Evolutionary conservation across 2,329 filamentous ascomycete species (phyloP), one percentile per base, ranked within the genome.

Genomic region (Fusarium sp.): DNA sequence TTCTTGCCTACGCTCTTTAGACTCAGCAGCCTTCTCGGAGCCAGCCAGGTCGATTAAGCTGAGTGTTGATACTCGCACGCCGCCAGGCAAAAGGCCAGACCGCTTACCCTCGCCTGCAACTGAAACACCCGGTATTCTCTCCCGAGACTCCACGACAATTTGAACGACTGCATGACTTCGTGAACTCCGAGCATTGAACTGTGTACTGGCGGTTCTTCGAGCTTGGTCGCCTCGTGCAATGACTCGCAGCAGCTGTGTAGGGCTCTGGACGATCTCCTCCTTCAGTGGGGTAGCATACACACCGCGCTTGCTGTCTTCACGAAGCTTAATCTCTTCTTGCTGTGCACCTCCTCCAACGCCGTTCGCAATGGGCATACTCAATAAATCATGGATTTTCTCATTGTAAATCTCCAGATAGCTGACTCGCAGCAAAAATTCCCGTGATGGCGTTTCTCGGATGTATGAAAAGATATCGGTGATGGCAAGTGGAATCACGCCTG

Each of bases 341-440:
- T 86, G 84, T 15, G 81, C 85, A 18, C 84, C 85, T 24, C 86
- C 85, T 26, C 89, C 91, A 24, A 87, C 80, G 10, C 87, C 90
- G 45, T 83, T 85, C 18, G 87, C 88, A 2, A 89, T 87, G 2
- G 94, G 88, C 81, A 94, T 92, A 73, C 93, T 96, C 50, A 99
- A 87, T 56, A 99, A 86, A 83, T 99, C 96, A 80, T 98, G 94
- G 66, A 99, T 98, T 83, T 90, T 97, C 81, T 99, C 96, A 79
- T 99, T 99, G 85, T 99, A 99, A 70, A 99, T 99, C 84, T 99
- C 96, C 72, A 99, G 87, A 81, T 99, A 99, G 86, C 96, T 98
- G 80, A 99, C 96, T 72, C 96, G 92, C 65, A 99, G 88, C 65
- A 99, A 84, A 75, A 99, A 99, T 80, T 99, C 96, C 69, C 96